phyloP scores from a whole-genome alignment of 2,329 filamentous ascomycete genomes.

The Fusarium annulatum region DNA sequence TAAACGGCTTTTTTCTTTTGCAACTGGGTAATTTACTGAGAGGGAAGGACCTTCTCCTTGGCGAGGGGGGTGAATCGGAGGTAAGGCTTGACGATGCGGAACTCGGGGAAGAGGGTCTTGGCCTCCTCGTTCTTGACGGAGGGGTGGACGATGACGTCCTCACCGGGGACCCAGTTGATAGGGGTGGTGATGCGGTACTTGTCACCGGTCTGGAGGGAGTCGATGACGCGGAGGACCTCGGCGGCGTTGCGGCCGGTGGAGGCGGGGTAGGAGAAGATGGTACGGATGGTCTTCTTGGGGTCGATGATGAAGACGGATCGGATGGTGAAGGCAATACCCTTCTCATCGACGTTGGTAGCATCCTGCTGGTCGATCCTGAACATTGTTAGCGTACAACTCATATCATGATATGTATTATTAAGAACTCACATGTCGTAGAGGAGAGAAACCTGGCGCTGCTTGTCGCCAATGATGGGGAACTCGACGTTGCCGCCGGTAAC shows the following conservation, averaged over 20 bases:
- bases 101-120: slow-evolving; percentile 86
- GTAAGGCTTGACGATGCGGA: slow-evolving; percentile 76
- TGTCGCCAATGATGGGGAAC: slow-evolving; percentile 87
- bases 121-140: slow-evolving; percentile 85
- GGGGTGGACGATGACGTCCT: slow-evolving; percentile 93
- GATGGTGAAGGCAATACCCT: slow-evolving; percentile 92
- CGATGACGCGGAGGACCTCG: slow-evolving; percentile 82
- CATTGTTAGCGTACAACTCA: background rate
- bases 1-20: slow-evolving; percentile 3
- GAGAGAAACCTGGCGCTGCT: slow-evolving; percentile 79
- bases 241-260: slow-evolving; percentile 86
- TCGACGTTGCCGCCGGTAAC: slow-evolving; percentile 75
- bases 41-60: slow-evolving; percentile 57
- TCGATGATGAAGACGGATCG: slow-evolving; percentile 96
- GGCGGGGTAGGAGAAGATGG: slow-evolving; percentile 92
- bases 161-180: slow-evolving; percentile 89
- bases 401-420: no score
- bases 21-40: slow-evolving; percentile 24
- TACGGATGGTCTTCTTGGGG: slow-evolving; percentile 90
- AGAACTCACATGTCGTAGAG: slow-evolving; percentile 77
- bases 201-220: slow-evolving; percentile 85
- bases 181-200: slow-evolving; percentile 89
- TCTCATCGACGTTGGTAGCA: slow-evolving; percentile 81
- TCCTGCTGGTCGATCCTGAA: slow-evolving; percentile 80
- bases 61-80: slow-evolving; percentile 77